A percentile compares a stretch with the other conserved stretches of the same genome.
Evolutionary conservation across 768 basidiomycete genomes (phyloP).

Genomic region (Russula sp.): DNA sequence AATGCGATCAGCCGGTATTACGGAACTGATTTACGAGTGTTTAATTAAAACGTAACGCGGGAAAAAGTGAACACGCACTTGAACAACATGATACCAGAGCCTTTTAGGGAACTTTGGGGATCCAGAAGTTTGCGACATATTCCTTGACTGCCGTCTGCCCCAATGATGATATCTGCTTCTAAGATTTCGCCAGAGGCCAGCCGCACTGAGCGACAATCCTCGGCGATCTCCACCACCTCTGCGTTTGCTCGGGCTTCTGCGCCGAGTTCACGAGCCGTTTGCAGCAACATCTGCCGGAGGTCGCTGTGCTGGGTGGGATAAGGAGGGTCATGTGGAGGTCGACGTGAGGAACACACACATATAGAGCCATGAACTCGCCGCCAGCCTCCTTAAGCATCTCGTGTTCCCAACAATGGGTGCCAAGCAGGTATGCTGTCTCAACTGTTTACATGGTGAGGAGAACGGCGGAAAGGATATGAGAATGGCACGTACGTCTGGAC

Average conservation of each 20-base stretch:
- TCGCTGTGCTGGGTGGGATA: constrained; percentile 29
- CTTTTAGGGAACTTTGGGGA: constrained; percentile 13
- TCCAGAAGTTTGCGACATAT: constrained; percentile 22
- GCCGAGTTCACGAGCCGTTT: constrained; percentile 29
- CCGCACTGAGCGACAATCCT: constrained; percentile 26
- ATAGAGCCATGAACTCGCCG: constrained; percentile 30
- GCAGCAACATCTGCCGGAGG: constrained; percentile 31
- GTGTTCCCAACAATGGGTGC: constrained; percentile 30
- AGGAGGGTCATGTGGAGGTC: not conserved
- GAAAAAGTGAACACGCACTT: constrained; percentile 25
- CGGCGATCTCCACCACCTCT: constrained; percentile 28
- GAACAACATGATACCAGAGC: constrained; percentile 28
- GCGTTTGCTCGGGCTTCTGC: constrained; percentile 28
- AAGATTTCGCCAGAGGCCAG: constrained; percentile 31
- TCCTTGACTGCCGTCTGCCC: constrained; percentile 34
- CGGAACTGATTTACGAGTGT: constrained; percentile 5
- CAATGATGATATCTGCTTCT: constrained; percentile 33
- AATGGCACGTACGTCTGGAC: constrained; percentile 24
- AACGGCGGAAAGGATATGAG: not conserved
- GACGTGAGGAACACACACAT: constrained; percentile 24
- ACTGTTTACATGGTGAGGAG: not conserved
- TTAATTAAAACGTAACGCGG: not conserved
- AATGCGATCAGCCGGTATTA: constrained; percentile 21
- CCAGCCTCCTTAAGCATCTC: constrained; percentile 30
- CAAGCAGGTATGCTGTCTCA: constrained; percentile 26